Percentiles rank a stretch among this genome's conserved stretches.
These are phyloP conservation scores for Trichosporon inkin DNA, from an alignment of 1,284 basidiomycete genomes.

Conservation along the genomic window DNA sequence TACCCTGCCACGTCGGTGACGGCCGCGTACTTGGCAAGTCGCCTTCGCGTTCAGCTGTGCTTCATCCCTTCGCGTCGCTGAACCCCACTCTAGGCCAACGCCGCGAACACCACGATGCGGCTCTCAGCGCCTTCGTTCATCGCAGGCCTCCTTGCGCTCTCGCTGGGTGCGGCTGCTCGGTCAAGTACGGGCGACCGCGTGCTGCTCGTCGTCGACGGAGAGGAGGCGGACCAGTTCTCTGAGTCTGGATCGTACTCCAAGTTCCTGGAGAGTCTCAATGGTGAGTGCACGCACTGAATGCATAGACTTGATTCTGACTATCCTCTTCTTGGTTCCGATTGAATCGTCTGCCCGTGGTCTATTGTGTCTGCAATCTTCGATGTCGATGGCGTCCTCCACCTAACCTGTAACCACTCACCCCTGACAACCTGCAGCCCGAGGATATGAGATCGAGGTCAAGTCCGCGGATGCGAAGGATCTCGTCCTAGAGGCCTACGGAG, in stretches of 20 bases:
- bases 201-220: conserved; percentile 72
- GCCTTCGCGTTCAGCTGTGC: conserved; percentile 6
- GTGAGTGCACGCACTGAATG: conserved; percentile 51
- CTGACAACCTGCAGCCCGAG: background rate
- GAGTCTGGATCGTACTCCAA: conserved; percentile 57
- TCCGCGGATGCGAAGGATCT: background rate
- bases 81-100: background rate
- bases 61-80: background rate
- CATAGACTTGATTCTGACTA: background rate
- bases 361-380: background rate
- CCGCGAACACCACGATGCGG: conserved; percentile 13
- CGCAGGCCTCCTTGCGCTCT: conserved; percentile 14
- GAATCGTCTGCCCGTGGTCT: no score
- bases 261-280: conserved; percentile 73
- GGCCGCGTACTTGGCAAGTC: background rate
- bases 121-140: conserved; percentile 7
- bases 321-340: no score
- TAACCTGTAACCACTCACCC: background rate
- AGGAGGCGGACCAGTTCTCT: conserved; percentile 56
- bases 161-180: conserved; percentile 54
- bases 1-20: conserved; percentile 4
- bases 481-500: conserved; percentile 64
- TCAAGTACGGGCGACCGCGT: conserved; percentile 80
- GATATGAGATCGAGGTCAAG: background rate
- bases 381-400: no score